phyloP scores from a whole-genome alignment of 495 filamentous ascomycete species.

The Neurospora intermedia region DNA sequence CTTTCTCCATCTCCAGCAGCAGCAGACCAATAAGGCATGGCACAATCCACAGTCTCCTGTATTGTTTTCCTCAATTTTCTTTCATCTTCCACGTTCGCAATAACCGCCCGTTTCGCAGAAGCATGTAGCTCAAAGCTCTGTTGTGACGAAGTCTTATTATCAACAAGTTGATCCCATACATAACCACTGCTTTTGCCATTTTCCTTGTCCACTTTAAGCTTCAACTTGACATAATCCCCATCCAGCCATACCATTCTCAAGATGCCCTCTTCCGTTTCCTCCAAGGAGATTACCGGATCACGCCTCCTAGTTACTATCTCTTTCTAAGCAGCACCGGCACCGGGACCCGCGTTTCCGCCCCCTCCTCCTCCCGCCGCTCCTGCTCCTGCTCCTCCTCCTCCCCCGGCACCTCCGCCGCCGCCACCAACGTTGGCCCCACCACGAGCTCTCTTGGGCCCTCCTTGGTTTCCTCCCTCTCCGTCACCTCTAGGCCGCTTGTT shows the following conservation, averaged over 20 bases:
- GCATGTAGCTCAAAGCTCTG: background rate
- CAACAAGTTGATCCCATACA: background rate
- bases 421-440: conserved; percentile 5
- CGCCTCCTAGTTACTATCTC: background rate
- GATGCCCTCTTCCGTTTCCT: background rate
- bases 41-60: background rate
- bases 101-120: background rate
- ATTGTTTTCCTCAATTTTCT: background rate
- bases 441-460: conserved; percentile 10
- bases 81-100: background rate
- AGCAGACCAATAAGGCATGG: background rate
- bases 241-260: background rate
- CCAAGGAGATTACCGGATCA: background rate
- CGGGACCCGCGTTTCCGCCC: background rate
- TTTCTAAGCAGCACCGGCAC: background rate
- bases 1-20: background rate
- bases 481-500: conserved; percentile 19
- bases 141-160: background rate
- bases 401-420: background rate
- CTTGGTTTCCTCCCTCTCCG: conserved; percentile 7
- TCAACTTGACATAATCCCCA: background rate
- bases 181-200: background rate
- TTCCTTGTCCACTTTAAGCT: background rate
- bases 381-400: background rate
- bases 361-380: background rate